These are phyloP conservation scores for Medicago ruthenica DNA, from an alignment of 306 rosid genomes.

Conservation along the genomic window DNA sequence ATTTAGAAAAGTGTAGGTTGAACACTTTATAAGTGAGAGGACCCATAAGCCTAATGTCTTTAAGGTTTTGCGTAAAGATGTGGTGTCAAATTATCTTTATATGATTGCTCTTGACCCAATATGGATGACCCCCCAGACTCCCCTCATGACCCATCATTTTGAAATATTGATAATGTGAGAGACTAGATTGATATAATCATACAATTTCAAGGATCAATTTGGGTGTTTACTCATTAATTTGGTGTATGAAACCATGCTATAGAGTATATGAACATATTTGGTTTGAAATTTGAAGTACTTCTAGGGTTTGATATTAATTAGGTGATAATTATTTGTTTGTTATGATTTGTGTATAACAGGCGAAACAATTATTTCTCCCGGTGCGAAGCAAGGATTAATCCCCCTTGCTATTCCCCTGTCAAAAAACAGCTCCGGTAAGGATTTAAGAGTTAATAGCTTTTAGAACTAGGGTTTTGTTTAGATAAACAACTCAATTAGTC, in stretches of 20 bases:
- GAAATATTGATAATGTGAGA: background rate
- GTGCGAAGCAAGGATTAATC: constrained; percentile 78
- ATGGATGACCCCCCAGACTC: too few species aligned
- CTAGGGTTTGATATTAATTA: constrained; percentile 6
- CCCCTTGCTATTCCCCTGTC: constrained; percentile 87
- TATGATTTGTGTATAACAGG: constrained; percentile 56
- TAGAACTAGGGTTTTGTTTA: background rate
- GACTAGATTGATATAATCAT: too few species aligned
- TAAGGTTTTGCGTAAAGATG: too few species aligned
- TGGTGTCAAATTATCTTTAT: too few species aligned
- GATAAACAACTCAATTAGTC: background rate
- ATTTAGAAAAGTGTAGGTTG: too few species aligned
- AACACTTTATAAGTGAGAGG: too few species aligned
- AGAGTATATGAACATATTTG: background rate
- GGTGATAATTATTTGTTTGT: constrained; percentile 14
- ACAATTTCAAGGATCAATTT: background rate
- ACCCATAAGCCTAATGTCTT: too few species aligned
- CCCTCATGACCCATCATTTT: too few species aligned
- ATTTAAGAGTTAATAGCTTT: constrained; percentile 22
- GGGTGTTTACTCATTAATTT: background rate
- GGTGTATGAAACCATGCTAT: background rate
- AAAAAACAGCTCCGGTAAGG: constrained; percentile 68
- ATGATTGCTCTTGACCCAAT: too few species aligned
- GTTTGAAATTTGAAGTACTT: constrained; percentile 32
- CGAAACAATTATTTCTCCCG: constrained; percentile 80